Evolutionary conservation across 2,329 filamentous ascomycete species (phyloP).

Genomic region (Trichoderma gracile): DNA sequence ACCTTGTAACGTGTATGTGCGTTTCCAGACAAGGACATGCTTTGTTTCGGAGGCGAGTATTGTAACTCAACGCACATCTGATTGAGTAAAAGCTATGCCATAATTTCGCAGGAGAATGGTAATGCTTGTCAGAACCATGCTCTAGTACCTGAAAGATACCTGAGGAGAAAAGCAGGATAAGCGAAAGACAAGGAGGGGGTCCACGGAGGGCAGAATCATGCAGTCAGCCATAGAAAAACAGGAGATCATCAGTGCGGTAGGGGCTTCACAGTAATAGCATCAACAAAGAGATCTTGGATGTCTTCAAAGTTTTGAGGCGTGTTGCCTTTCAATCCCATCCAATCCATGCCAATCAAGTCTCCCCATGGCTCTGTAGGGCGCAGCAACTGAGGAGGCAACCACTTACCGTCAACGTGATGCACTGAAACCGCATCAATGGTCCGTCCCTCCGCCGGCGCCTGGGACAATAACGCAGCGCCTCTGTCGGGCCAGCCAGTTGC

Average conservation of each 20-base stretch:
- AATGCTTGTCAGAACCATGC: neutral
- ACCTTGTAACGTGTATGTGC: too few relatives aligned
- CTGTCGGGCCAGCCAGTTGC: slow-evolving; percentile 3
- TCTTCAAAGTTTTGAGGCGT: too few relatives aligned
- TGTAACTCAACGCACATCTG: too few relatives aligned
- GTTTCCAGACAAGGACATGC: too few relatives aligned
- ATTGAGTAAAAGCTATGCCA: too few relatives aligned
- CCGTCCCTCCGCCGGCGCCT: neutral
- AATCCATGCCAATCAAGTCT: neutral
- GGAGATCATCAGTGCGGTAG: neutral
- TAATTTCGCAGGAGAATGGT: too few relatives aligned
- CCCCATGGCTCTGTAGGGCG: neutral
- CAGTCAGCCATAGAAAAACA: neutral
- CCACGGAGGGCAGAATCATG: neutral
- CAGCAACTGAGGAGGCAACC: too few relatives aligned
- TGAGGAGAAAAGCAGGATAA: neutral
- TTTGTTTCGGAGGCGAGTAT: too few relatives aligned
- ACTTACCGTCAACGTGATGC: neutral
- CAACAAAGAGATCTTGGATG: neutral
- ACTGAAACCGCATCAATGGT: neutral
- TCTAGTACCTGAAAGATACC: neutral
- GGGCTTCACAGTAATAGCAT: too few relatives aligned
- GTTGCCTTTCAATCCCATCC: neutral
- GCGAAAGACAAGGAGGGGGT: neutral
- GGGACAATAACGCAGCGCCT: neutral